Evolutionary conservation across 2,329 filamentous ascomycete genomes (phyloP).

Genomic region (Pseudogymnoascus sp.): DNA sequence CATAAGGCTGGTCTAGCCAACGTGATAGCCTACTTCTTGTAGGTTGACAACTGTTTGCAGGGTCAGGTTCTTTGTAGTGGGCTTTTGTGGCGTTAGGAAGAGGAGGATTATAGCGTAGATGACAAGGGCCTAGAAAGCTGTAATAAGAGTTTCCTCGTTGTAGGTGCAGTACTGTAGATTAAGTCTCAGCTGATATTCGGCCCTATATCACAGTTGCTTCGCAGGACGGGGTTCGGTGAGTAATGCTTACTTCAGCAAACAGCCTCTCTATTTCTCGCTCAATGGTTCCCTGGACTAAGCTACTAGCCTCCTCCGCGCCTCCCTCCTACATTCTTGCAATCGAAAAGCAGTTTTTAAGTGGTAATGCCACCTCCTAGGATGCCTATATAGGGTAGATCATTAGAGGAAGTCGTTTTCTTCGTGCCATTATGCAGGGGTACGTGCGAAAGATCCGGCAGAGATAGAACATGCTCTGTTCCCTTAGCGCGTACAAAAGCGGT

Average conservation of each 20-base stretch:
- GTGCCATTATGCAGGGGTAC: constrained; percentile 33
- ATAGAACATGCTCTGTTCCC: constrained; percentile 28
- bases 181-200: neutral
- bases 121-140: constrained; percentile 31
- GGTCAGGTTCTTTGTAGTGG: constrained; percentile 20
- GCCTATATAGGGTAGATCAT: constrained; percentile 29
- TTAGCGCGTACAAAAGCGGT: constrained; percentile 11
- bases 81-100: constrained; percentile 28
- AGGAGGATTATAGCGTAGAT: constrained; percentile 33
- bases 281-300: constrained; percentile 28
- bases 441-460: constrained; percentile 31
- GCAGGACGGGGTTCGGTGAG: neutral
- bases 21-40: constrained; percentile 27
- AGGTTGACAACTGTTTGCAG: constrained; percentile 27
- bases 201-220: neutral
- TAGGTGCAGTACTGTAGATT: constrained; percentile 27
- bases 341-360: constrained; percentile 31
- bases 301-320: constrained; percentile 25
- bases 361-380: constrained; percentile 19
- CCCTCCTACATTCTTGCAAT: constrained; percentile 33
- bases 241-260: constrained; percentile 25
- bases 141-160: constrained; percentile 29
- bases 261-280: constrained; percentile 28
- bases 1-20: constrained; percentile 28
- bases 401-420: constrained; percentile 31